Evolutionary conservation across 1,284 basidiomycete genomes (phyloP).

Genomic region (Waitea zeae): DNA sequence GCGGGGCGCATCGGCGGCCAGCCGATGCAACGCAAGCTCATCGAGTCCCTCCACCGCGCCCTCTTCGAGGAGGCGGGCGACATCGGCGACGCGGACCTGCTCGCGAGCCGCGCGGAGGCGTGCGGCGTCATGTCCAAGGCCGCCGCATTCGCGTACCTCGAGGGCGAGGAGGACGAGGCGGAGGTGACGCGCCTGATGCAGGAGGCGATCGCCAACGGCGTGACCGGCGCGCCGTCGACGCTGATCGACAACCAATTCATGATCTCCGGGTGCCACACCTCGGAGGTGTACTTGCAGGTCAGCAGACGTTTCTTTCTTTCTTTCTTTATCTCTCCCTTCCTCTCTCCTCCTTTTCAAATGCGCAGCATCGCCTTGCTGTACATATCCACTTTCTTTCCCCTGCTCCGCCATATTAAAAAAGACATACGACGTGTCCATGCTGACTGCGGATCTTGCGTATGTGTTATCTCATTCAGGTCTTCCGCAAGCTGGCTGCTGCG

Average conservation of each 20-base stretch:
- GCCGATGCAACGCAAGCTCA: slow-evolving; percentile 35
- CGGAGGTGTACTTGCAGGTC: slow-evolving; percentile 14
- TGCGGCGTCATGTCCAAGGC: slow-evolving; percentile 41
- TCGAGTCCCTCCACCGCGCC: slow-evolving; percentile 45
- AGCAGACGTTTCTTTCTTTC: slow-evolving; percentile 1
- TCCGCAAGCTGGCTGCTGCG: too few relatives aligned
- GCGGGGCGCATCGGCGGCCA: slow-evolving; percentile 54
- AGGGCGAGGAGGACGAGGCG: slow-evolving; percentile 13
- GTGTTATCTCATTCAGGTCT: too few relatives aligned
- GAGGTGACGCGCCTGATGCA: slow-evolving; percentile 13
- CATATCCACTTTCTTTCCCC: too few relatives aligned
- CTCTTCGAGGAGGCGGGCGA: slow-evolving; percentile 51
- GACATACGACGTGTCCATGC: too few relatives aligned
- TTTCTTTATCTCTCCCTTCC: not conserved
- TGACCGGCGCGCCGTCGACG: slow-evolving; percentile 20
- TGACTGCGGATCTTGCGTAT: too few relatives aligned
- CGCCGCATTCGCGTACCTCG: slow-evolving; percentile 28
- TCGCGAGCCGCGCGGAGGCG: slow-evolving; percentile 43
- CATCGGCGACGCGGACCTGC: slow-evolving; percentile 36
- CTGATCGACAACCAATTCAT: slow-evolving; percentile 17
- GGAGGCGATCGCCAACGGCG: slow-evolving; percentile 15
- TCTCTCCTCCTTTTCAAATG: too few relatives aligned
- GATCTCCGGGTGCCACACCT: slow-evolving; percentile 13
- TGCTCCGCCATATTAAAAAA: too few relatives aligned
- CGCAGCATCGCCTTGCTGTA: too few relatives aligned